phyloP scores from a whole-genome alignment of 371 early-diverging fungal species.

The Chytridium lagenaria region DNA sequence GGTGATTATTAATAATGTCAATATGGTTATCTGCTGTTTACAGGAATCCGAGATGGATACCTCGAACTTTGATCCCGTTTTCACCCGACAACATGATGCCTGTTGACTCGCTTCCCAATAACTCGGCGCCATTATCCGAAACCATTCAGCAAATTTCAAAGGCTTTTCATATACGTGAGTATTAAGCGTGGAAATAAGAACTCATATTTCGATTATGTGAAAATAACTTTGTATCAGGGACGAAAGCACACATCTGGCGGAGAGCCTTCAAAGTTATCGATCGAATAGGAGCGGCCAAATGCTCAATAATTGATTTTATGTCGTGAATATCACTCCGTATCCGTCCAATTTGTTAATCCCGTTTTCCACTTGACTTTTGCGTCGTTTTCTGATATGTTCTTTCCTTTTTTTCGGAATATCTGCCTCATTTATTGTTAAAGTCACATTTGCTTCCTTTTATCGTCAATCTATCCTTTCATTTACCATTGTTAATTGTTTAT shows the following conservation, averaged over 20 bases:
- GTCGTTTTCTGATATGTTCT: too few species aligned
- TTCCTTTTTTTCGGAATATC: too few species aligned
- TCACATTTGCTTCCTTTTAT: too few species aligned
- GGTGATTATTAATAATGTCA: too few species aligned
- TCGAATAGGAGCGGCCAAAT: slow-evolving; percentile 17
- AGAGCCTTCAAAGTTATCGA: slow-evolving; percentile 2
- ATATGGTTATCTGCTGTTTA: neutral
- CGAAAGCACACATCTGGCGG: slow-evolving; percentile 6
- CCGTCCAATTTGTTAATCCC: too few species aligned
- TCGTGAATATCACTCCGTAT: too few species aligned
- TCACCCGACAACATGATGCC: slow-evolving; percentile 44
- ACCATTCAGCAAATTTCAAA: slow-evolving; percentile 39
- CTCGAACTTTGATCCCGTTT: slow-evolving; percentile 72
- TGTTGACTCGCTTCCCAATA: slow-evolving; percentile 38
- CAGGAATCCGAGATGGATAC: slow-evolving; percentile 70
- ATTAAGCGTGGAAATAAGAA: too few species aligned
- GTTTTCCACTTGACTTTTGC: too few species aligned
- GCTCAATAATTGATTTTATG: too few species aligned
- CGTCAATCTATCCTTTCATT: too few species aligned
- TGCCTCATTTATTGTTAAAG: too few species aligned
- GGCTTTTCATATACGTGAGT: slow-evolving; percentile 40
- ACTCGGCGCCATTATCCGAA: slow-evolving; percentile 30
- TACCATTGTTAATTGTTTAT: too few species aligned
- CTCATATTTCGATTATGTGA: neutral
- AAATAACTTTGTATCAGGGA: neutral